Conservation (phyloP, 352 stramenopile species). For the Peronospora belbahrii region DNA sequence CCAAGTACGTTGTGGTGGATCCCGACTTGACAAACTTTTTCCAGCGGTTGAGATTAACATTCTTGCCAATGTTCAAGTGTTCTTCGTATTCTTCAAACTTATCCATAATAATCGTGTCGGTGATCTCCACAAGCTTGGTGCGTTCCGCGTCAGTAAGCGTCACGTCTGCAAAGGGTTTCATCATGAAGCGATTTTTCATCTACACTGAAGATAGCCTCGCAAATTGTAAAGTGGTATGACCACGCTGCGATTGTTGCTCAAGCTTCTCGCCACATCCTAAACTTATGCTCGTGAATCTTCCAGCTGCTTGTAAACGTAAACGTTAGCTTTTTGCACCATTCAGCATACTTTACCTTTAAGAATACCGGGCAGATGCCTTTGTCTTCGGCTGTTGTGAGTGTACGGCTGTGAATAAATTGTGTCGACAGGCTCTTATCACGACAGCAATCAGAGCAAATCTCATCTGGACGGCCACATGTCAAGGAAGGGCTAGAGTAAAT, state of each 20-base stretch:
- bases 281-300: too few relatives aligned
- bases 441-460: too few relatives aligned
- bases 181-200: constrained; percentile 17
- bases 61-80: constrained; percentile 7
- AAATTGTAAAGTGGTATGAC: constrained; percentile 6
- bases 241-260: too few relatives aligned
- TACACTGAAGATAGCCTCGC: neutral
- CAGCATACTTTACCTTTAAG: neutral
- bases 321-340: too few relatives aligned
- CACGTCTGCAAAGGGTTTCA: constrained; percentile 11
- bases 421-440: too few relatives aligned
- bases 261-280: too few relatives aligned
- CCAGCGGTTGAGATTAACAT: constrained; percentile 13
- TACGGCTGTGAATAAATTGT: too few relatives aligned
- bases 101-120: constrained; percentile 7
- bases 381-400: too few relatives aligned
- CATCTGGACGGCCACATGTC: too few relatives aligned
- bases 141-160: neutral
- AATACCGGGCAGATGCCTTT: too few relatives aligned
- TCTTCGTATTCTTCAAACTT: constrained; percentile 22
- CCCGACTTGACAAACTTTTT: constrained; percentile 16
- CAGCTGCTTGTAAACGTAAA: too few relatives aligned
- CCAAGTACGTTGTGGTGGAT: constrained; percentile 8
- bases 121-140: constrained; percentile 7
- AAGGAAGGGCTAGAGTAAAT: too few relatives aligned